Percentiles rank a stretch among this genome's conserved stretches.
Evolutionary conservation across 768 basidiomycete species (phyloP).

Genomic region (Porpolomopsis calyptriformis): DNA sequence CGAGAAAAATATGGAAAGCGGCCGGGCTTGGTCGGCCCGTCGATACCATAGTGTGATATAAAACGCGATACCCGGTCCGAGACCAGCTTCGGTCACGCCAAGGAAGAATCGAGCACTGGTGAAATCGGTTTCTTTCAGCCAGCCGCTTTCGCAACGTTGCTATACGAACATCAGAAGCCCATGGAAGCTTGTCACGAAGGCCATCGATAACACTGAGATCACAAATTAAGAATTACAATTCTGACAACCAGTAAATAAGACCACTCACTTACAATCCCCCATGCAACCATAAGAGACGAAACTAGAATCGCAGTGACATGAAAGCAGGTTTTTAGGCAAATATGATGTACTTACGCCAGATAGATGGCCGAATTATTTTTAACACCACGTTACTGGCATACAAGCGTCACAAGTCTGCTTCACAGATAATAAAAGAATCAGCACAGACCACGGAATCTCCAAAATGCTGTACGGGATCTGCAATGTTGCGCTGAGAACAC

Average conservation of each 20-base stretch:
- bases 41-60: conserved; percentile 45
- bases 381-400: conserved; percentile 16
- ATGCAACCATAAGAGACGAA: conserved; percentile 17
- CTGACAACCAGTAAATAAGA: not conserved
- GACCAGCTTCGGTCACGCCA: conserved; percentile 18
- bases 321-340: not conserved
- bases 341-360: conserved; percentile 16
- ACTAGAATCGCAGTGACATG: conserved; percentile 7
- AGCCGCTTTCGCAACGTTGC: too few species aligned
- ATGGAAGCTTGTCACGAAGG: conserved; percentile 16
- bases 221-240: not conserved
- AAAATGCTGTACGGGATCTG: conserved; percentile 21
- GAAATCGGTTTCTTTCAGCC: too few species aligned
- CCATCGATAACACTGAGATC: conserved; percentile 18
- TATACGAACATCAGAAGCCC: conserved; percentile 19
- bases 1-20: conserved; percentile 46
- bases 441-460: conserved; percentile 18
- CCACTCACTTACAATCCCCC: conserved; percentile 19
- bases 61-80: conserved; percentile 27
- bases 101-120: conserved; percentile 19
- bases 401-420: not conserved
- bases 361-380: conserved; percentile 18
- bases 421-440: not conserved
- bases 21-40: conserved; percentile 38
- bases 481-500: not conserved